Evolutionary conservation across 306 rosid genomes (phyloP), one percentile per base, ranked within the genome.

Genomic region (Cucumis sativus): DNA sequence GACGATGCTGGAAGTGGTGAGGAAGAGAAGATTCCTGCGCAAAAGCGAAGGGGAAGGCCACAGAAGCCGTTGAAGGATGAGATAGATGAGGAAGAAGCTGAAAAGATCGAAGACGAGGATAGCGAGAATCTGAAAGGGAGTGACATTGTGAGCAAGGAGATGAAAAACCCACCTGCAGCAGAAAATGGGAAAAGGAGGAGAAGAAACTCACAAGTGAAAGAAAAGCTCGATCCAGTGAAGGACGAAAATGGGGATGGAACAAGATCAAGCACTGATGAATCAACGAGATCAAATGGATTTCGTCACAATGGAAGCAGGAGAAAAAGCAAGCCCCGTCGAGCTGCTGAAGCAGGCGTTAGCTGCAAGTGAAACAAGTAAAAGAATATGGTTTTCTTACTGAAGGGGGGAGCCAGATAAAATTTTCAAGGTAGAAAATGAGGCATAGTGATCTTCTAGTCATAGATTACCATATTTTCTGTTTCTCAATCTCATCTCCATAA

Each of bases 321-420:
- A 41, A 91, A 93, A 78, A 93, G 56, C 87, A 93, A 88, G 85
- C 98, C 98, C 37, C 93, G 39, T 61, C 91, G 98, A 10, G 98
- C 98, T 74, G 97, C 97, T 67, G 97, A 93, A 84, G 97, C 90
- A 5, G 96, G 98, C 47, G 96, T 93, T 18, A 85, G 88, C 81
- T 90, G 90, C 89, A 86, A 85, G 84, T 91, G 87, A 93, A 39
- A 17, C n/a, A 10, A 60, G 7, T 16, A 16, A 52, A 43, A 68
- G 74, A 68, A 73, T 72, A 28, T 72, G 62, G 77, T 25, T 51
- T 15, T 70, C 76, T 47, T 47, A 49, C 60, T 13, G 59, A 47
- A 43, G 14, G 23, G 23, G 20, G 74, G 37, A 33, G 37, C 37
- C 74, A 68, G 74, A 68, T 68, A 68, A 13, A n/a, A 41, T 39